Base-by-base conservation (phyloP, 164 flowering plant genomes). In the Saururus chinensis region DNA sequence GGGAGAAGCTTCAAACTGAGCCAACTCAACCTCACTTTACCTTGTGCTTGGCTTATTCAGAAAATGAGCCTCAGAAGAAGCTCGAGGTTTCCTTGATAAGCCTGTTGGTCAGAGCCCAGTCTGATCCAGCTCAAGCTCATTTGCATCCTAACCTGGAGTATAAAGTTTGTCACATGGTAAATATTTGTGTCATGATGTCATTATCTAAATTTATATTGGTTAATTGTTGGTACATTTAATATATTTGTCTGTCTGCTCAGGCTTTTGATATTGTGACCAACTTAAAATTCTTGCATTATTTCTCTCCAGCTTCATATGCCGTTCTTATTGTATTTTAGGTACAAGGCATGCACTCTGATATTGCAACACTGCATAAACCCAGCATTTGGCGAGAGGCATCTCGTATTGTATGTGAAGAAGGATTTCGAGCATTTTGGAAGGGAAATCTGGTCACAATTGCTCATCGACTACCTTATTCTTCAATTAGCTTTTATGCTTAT, bases 261-360 rank as follows among this genome's bases (percentile, higher is more conserved):
- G 49, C 49, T 45, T 45, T 45, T 45, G 17, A 12, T 45, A 8
- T 8, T 45, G 49, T 3, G 14, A 17, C 17, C 49, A 12, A 45
- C 17, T 0, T 2, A 7, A 7, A 8, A 2, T 12, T 45, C 17
- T 45, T 45, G 49, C 11, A 12, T 45, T 45, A 12, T 12, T 45
- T 17, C 49, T 2, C 17, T 12, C 49, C 17, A 45, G 14, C 2
- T 45, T 35, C 21, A 26, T 19, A 17, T 35, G 20, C 13, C 3
- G 11, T 65, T 25, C 20, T 58, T 9, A 6, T 30, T 19, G 56
- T 22, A 52, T 54, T 53, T 58, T 64, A 86, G 96, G 80, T 88
- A 55, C 96, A 88, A 84, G 96, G 96, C 22, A 88, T 88, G 96
- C 90, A 86, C 68, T 72, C 89, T 51, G 86, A 88, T 70, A 78